Conservation (phyloP, 345 rosid genomes). For the Lepidium sativum region DNA sequence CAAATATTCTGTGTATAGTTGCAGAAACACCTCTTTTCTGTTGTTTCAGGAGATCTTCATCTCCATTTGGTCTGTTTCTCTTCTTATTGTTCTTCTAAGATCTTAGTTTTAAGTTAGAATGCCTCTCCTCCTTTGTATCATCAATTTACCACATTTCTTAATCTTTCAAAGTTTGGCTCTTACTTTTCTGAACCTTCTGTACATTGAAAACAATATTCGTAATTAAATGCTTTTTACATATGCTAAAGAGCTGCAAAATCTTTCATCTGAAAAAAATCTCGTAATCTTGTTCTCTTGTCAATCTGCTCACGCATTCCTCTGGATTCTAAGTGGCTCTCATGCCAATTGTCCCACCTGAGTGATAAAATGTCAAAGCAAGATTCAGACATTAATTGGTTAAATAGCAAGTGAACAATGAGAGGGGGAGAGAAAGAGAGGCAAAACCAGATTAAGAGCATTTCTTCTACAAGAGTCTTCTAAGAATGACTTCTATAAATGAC, state of each 20-base stretch:
- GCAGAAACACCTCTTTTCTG: conserved; percentile 18
- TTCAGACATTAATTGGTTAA: not conserved
- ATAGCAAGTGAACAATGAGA: not conserved
- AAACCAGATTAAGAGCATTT: conserved; percentile 42
- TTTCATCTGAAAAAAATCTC: no score
- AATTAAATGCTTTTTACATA: no score
- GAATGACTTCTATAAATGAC: no score
- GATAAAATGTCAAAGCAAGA: not conserved
- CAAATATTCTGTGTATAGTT: conserved; percentile 24
- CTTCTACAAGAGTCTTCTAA: conserved; percentile 16
- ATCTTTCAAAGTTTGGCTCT: conserved; percentile 5
- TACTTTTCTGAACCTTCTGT: not conserved
- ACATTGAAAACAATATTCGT: not conserved
- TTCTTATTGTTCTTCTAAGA: not conserved
- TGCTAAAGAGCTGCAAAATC: no score
- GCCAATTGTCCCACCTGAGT: conserved; percentile 16
- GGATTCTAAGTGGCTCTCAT: conserved; percentile 46
- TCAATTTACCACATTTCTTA: conserved; percentile 9
- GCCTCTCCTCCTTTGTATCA: conserved; percentile 13
- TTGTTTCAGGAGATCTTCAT: conserved; percentile 12
- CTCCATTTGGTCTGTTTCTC: conserved; percentile 6
- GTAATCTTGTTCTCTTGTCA: conserved; percentile 26
- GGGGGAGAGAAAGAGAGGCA: not conserved
- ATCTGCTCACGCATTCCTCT: conserved; percentile 39
- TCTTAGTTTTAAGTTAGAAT: conserved; percentile 18